Evolutionary conservation across 106 monocot genomes (phyloP), one percentile per base, ranked within the genome.

Genomic region (Dendrobium catenatum): DNA sequence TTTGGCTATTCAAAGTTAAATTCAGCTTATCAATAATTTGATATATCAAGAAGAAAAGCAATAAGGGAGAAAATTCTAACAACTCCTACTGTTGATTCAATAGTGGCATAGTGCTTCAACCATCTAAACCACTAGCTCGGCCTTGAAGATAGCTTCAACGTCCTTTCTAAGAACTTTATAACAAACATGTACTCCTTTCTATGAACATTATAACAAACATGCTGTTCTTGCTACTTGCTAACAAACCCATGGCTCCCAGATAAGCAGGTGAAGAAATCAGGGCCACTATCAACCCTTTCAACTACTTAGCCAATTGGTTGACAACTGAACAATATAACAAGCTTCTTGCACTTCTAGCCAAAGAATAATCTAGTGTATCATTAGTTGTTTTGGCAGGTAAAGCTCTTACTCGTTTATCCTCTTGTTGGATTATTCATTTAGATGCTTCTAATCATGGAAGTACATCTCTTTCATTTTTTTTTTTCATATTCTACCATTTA

Each of bases 261-360:
- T 70, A 70, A 15, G 70, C 70, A 70, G n/a, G 19, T 8, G n/a
- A 70, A 70, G 70, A 70, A 70, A 70, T 70, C 13, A 70, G n/a
- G 70, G n/a, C 70, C 70, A 70, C 70, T 0, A 29, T 8, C 31
- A 31, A 31, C 70, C n/a, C 6, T 29, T 70, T 70, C n/a, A 20
- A 24, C 70, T 70, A 70, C 70, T 70, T 70, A 24, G 13, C 70
- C 29, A 70, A 29, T 29, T 29, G n/a, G 70, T 70, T 19, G 4
- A 70, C 70, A 20, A 20, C 70, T 70, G n/a, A 70, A 70, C 70
- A 70, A 70, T 70, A 70, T 24, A 70, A 70, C 70, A 70, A 70
- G 11, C 70, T 70, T 70, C n/a, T 70, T 70, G 70, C 70, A 70
- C 70, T 70, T 70, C 70, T 70, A 29, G 70, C 70, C n/a, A 22